These are phyloP conservation scores for Oryza longistaminata DNA, from an alignment of 176 grass and related monocot genomes.

Conservation along the genomic window DNA sequence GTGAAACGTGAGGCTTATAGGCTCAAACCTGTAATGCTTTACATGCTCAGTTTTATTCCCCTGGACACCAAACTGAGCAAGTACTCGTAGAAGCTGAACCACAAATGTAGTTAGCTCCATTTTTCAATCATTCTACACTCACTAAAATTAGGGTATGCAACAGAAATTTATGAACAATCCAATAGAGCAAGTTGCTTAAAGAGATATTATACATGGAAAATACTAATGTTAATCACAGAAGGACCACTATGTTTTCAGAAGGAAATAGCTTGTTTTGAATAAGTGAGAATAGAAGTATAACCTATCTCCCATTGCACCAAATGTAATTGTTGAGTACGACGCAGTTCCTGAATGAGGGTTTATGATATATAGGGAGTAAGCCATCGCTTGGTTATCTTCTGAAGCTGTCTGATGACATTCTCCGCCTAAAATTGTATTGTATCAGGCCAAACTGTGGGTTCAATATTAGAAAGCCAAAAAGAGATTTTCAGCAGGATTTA, in stretches of 20 bases:
- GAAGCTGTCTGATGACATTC: constrained; percentile 84
- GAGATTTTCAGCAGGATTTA: background rate
- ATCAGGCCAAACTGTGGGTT: constrained; percentile 24
- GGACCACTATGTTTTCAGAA: constrained; percentile 6
- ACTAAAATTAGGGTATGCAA: constrained; percentile 4
- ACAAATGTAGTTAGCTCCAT: constrained; percentile 19
- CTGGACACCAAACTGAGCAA: too few species aligned
- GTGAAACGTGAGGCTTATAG: too few species aligned
- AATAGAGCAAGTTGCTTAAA: constrained; percentile 13
- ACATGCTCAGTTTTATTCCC: too few species aligned
- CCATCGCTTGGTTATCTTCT: constrained; percentile 96
- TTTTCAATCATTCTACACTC: background rate
- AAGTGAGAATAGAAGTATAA: constrained; percentile 40
- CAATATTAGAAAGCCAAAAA: constrained; percentile 2
- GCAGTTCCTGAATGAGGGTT: constrained; percentile 93
- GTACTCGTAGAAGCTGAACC: too few species aligned
- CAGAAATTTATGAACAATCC: constrained; percentile 12
- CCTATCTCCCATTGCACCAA: constrained; percentile 99
- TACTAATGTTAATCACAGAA: background rate
- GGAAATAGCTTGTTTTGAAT: constrained; percentile 28
- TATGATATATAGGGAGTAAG: constrained; percentile 94
- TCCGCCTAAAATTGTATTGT: constrained; percentile 64
- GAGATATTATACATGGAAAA: background rate
- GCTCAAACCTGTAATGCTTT: too few species aligned
- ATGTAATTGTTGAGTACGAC: constrained; percentile 94